Percentiles rank a stretch among this genome's conserved stretches.
Evolutionary conservation across 768 basidiomycete species (phyloP).

Genomic region (Lactifluus echinatus): DNA sequence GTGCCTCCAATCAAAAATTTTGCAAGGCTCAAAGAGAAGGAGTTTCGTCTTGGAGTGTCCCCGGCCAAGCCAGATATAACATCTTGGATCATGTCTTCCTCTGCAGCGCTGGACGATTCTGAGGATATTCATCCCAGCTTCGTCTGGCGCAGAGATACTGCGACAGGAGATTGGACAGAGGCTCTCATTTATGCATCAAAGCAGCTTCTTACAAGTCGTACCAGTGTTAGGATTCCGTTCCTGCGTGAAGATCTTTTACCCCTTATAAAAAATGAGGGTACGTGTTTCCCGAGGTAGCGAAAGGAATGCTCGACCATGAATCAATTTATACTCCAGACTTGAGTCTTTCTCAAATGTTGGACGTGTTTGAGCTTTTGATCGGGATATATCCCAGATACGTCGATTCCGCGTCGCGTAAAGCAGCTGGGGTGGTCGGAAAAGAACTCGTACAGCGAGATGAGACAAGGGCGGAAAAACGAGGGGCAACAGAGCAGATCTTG

Average conservation of each 20-base stretch:
- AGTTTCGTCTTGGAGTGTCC: conserved; percentile 23
- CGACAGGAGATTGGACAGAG: conserved; percentile 46
- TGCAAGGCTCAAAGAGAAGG: conserved; percentile 43
- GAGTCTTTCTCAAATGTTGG: conserved; percentile 48
- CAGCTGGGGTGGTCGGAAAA: conserved; percentile 59
- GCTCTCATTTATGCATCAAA: conserved; percentile 47
- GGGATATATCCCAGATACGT: conserved; percentile 73
- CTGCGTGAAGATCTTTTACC: conserved; percentile 52
- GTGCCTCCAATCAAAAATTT: conserved; percentile 32
- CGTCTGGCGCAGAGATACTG: conserved; percentile 46
- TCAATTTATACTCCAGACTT: conserved; percentile 39
- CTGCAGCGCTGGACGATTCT: conserved; percentile 23
- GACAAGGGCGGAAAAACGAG: conserved; percentile 41
- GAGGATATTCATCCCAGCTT: conserved; percentile 26
- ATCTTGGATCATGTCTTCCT: conserved; percentile 50
- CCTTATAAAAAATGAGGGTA: conserved; percentile 51
- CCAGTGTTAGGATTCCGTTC: conserved; percentile 48
- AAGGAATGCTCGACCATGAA: neutral
- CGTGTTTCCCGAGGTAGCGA: conserved; percentile 20
- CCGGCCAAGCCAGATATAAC: conserved; percentile 44
- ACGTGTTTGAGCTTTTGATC: conserved; percentile 65
- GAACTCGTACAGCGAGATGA: conserved; percentile 60
- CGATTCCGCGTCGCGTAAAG: conserved; percentile 60
- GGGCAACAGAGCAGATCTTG: conserved; percentile 60
- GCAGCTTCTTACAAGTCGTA: conserved; percentile 42